A percentile compares a stretch with the other conserved stretches of the same genome.
Conservation (phyloP, 306 rosid genomes). For the Quercus wislizeni region DNA sequence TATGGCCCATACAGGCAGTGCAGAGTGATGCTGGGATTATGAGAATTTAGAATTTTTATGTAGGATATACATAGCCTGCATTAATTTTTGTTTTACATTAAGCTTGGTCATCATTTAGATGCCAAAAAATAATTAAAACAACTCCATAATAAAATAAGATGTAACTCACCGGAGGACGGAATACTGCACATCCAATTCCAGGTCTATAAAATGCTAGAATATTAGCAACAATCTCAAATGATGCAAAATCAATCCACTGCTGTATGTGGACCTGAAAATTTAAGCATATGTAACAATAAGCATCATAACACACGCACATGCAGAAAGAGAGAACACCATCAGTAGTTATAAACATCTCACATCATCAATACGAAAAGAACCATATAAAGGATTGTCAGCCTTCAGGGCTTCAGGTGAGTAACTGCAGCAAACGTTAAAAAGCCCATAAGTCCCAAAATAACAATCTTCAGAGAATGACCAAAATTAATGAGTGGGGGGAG, state of each 20-base stretch:
- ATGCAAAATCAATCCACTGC: slow-evolving; percentile 81
- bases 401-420: slow-evolving; percentile 58
- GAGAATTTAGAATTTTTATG: neutral
- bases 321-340: slow-evolving; percentile 4
- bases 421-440: slow-evolving; percentile 42
- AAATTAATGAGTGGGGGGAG: neutral
- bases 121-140: slow-evolving; percentile 22
- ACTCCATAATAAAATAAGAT: neutral
- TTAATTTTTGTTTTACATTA: too few relatives aligned
- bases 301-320: neutral
- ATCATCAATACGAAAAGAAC: slow-evolving; percentile 54
- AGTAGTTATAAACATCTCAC: slow-evolving; percentile 27
- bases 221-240: slow-evolving; percentile 62
- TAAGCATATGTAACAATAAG: slow-evolving; percentile 29
- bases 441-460: neutral
- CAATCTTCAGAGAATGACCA: neutral
- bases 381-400: slow-evolving; percentile 44
- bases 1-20: neutral
- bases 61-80: too few relatives aligned
- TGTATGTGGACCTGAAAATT: slow-evolving; percentile 62
- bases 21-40: neutral
- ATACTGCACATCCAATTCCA: slow-evolving; percentile 35
- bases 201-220: slow-evolving; percentile 23
- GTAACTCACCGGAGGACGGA: slow-evolving; percentile 64
- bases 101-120: too few relatives aligned